Conservation (phyloP, 2,329 filamentous ascomycete genomes). For the Penicillium corylophilum region DNA sequence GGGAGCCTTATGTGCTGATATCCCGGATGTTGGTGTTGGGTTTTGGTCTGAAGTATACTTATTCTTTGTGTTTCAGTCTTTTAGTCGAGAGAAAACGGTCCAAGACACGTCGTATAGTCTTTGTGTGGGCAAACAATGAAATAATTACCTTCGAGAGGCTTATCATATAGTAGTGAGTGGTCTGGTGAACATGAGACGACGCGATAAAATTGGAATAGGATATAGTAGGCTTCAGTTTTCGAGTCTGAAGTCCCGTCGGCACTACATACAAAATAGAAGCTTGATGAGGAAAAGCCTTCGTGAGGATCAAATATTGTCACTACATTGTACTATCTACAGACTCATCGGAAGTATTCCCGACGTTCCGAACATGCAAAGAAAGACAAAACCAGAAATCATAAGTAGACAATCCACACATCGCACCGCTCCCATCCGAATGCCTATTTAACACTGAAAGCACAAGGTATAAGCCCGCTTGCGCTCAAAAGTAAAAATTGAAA, state of each 20-base stretch:
- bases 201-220: no score
- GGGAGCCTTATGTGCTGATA: background rate
- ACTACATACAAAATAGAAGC: background rate
- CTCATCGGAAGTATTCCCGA: no score
- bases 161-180: background rate
- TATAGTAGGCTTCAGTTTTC: no score
- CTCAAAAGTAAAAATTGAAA: background rate
- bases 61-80: background rate
- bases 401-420: slow-evolving; percentile 2
- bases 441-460: slow-evolving; percentile 4
- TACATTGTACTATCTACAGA: slow-evolving; percentile 13
- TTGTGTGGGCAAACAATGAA: background rate
- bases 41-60: background rate
- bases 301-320: background rate
- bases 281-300: background rate
- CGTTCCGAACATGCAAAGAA: background rate
- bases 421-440: slow-evolving; percentile 3
- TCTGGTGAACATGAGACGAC: no score
- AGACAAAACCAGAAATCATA: background rate
- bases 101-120: background rate
- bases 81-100: background rate
- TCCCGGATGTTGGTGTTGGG: background rate
- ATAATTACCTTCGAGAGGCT: background rate
- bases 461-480: background rate
- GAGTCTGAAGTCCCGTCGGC: no score